phyloP scores from a whole-genome alignment of 2,329 filamentous ascomycete genomes.

The Cadophora sp. region DNA sequence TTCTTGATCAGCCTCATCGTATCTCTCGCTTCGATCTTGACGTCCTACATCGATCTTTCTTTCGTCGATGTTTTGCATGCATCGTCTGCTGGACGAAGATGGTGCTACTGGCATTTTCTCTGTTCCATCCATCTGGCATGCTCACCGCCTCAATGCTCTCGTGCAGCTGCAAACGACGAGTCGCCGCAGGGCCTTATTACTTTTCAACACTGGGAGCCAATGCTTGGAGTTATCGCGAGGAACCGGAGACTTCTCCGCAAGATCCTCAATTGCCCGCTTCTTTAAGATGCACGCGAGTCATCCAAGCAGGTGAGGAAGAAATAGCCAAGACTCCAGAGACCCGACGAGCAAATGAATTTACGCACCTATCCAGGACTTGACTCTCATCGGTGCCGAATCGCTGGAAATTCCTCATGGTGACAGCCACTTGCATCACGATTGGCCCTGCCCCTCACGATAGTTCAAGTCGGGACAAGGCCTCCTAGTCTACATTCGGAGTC shows the following conservation, averaged over 20 bases:
- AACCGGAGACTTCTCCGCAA: background rate
- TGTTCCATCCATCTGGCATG: background rate
- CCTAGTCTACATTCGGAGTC: slow-evolving; percentile 1
- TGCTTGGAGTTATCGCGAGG: background rate
- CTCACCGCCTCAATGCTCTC: background rate
- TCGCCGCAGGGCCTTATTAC: background rate
- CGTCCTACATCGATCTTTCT: background rate
- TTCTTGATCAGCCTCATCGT: background rate
- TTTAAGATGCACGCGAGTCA: slow-evolving; percentile 10
- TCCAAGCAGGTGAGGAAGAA: background rate
- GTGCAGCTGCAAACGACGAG: background rate
- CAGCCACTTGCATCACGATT: background rate
- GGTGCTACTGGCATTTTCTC: background rate
- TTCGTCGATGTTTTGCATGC: background rate
- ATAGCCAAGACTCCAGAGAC: background rate
- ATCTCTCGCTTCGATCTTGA: background rate
- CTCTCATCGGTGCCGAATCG: background rate
- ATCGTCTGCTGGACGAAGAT: background rate
- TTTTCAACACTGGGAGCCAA: background rate
- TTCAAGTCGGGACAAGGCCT: slow-evolving; percentile 1
- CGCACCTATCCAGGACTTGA: background rate
- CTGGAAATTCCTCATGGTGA: no score
- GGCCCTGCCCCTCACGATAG: background rate
- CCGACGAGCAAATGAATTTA: background rate
- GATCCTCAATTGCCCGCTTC: background rate